phyloP scores from a whole-genome alignment of 768 basidiomycete species.

The Glaciozyma antarctica region DNA sequence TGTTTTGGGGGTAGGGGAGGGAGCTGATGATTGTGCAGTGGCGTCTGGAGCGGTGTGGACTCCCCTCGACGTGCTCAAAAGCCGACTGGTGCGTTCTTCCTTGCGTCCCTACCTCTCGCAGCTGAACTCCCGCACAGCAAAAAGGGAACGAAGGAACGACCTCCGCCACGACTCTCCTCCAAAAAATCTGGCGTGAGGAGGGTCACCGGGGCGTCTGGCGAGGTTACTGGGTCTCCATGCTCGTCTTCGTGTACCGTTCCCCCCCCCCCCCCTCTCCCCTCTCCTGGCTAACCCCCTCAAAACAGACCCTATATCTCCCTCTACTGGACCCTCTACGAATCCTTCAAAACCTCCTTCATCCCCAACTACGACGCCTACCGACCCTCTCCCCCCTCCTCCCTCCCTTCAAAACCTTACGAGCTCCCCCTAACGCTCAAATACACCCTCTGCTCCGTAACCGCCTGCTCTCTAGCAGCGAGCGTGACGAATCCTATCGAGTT shows the following conservation, averaged over 20 bases:
- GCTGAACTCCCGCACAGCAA: conserved; percentile 11
- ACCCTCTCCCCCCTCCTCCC: not conserved
- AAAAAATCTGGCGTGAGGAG: conserved; percentile 30
- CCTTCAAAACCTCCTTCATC: conserved; percentile 31
- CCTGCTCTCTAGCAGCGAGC: conserved; percentile 20
- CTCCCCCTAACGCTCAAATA: conserved; percentile 27
- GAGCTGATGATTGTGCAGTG: conserved; percentile 19
- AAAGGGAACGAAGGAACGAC: conserved; percentile 32
- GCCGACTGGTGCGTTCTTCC: conserved; percentile 12
- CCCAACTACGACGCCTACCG: conserved; percentile 24
- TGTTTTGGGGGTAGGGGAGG: not conserved
- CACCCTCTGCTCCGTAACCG: conserved; percentile 29
- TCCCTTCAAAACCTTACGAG: not conserved
- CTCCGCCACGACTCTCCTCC: conserved; percentile 17
- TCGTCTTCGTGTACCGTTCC: conserved; percentile 12
- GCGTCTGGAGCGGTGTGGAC: conserved; percentile 32
- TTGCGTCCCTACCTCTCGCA: not conserved
- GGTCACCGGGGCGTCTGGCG: conserved; percentile 29
- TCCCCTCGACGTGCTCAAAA: conserved; percentile 26
- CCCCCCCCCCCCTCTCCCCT: not conserved
- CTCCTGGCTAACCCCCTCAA: not conserved
- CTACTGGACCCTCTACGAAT: conserved; percentile 32
- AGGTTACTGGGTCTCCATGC: conserved; percentile 27
- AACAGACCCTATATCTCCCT: conserved; percentile 13
- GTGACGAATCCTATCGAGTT: conserved; percentile 32